These are phyloP conservation scores for Scorias spongiosa DNA, from an alignment of 2,329 filamentous ascomycete genomes.

Conservation along the genomic window DNA sequence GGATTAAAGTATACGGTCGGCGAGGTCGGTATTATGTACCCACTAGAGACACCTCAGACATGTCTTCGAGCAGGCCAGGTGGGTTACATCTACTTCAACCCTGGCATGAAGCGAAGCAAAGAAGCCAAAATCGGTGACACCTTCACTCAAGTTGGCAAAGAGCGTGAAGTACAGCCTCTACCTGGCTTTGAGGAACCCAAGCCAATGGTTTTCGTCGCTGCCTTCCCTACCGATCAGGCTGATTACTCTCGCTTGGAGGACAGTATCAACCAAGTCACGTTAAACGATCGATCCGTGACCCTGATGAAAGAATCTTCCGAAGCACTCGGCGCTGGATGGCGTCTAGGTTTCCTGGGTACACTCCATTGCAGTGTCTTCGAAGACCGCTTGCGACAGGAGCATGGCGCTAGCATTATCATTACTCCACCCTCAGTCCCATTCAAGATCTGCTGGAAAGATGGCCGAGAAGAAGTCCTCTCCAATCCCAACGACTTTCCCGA, in stretches of 20 bases:
- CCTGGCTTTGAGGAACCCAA: conserved; percentile 95
- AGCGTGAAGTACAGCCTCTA: conserved; percentile 62
- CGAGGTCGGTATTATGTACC: conserved; percentile 94
- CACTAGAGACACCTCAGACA: conserved; percentile 66
- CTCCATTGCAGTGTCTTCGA: conserved; percentile 98
- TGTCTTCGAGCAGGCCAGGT: conserved; percentile 81
- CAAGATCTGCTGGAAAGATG: conserved; percentile 64
- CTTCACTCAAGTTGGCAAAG: conserved; percentile 66
- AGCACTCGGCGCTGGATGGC: conserved; percentile 84
- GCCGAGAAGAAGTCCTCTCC: conserved; percentile 62
- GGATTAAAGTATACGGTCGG: conserved; percentile 82
- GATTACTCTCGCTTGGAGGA: conserved; percentile 81
- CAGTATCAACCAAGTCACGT: conserved; percentile 80
- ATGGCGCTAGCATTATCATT: conserved; percentile 89
- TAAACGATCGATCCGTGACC: conserved; percentile 91
- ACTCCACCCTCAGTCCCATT: conserved; percentile 92
- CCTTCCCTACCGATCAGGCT: conserved; percentile 81
- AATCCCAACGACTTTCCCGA: conserved; percentile 86
- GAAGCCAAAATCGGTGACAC: conserved; percentile 96
- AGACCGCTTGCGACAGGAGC: conserved; percentile 83
- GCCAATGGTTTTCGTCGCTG: conserved; percentile 96
- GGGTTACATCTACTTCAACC: conserved; percentile 93
- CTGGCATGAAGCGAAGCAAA: conserved; percentile 91
- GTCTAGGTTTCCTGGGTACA: conserved; percentile 88
- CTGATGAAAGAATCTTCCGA: conserved; percentile 89